Percentiles rank a stretch among this genome's conserved stretches.
phyloP scores from a whole-genome alignment of 2,329 filamentous ascomycete genomes.

The Xylariaceae sp. region DNA sequence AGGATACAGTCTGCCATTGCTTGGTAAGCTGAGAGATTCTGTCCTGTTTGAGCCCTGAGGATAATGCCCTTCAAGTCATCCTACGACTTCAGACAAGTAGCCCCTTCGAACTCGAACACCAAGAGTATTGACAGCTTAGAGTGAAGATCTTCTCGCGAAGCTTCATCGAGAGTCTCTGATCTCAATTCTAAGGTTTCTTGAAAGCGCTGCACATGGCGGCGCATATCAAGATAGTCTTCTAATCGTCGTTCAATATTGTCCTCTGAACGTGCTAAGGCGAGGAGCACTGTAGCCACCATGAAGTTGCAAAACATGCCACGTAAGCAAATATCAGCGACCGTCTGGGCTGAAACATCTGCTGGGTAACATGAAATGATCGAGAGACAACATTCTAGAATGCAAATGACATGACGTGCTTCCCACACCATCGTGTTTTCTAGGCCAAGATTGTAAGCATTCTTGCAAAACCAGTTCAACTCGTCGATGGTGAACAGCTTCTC shows the following conservation, averaged over 20 bases:
- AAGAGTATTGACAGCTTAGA: constrained; percentile 71
- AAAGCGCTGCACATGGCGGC: constrained; percentile 67
- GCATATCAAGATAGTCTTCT: constrained; percentile 67
- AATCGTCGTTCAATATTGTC: constrained; percentile 58
- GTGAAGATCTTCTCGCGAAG: constrained; percentile 58
- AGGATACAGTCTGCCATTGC: constrained; percentile 72
- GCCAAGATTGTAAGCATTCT: constrained; percentile 80
- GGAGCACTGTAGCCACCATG: constrained; percentile 60
- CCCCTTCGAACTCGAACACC: constrained; percentile 81
- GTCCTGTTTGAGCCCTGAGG: constrained; percentile 53
- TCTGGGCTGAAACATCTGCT: constrained; percentile 49
- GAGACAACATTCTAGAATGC: constrained; percentile 63
- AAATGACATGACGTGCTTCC: constrained; percentile 58
- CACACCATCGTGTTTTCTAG: constrained; percentile 65
- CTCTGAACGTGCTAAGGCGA: constrained; percentile 59
- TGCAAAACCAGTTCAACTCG: constrained; percentile 85
- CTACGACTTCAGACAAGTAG: constrained; percentile 71
- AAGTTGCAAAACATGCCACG: constrained; percentile 76
- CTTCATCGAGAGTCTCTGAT: constrained; percentile 49
- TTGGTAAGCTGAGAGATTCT: constrained; percentile 58
- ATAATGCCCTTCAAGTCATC: constrained; percentile 69
- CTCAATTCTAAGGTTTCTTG: constrained; percentile 53
- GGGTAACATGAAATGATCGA: constrained; percentile 60
- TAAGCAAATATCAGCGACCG: constrained; percentile 57
- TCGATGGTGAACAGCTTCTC: constrained; percentile 61